Percentiles rank a stretch among this genome's conserved stretches.
These are phyloP conservation scores for Lipomyces japonicus DNA, from an alignment of 805 yeast genomes.

Conservation along the genomic window DNA sequence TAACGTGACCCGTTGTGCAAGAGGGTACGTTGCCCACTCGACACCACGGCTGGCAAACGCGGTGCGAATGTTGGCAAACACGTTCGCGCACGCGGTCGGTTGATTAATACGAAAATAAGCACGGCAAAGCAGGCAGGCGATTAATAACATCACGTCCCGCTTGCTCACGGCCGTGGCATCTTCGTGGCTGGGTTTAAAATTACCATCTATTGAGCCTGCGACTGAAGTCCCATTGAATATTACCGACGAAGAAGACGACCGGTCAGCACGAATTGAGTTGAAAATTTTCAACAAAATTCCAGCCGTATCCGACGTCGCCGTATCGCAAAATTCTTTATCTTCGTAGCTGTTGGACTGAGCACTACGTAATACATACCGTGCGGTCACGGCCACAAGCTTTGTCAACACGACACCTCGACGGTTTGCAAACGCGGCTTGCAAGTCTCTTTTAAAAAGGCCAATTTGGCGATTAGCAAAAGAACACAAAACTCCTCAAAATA, in stretches of 20 bases:
- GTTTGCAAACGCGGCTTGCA: conserved; percentile 40
- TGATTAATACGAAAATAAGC: conserved; percentile 33
- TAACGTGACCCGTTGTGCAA: conserved; percentile 52
- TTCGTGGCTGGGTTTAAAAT: no score
- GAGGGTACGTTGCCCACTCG: conserved; percentile 41
- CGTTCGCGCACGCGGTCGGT: conserved; percentile 41
- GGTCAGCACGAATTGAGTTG: conserved; percentile 55
- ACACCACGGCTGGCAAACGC: no score
- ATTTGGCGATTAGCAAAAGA: background rate
- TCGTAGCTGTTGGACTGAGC: conserved; percentile 24
- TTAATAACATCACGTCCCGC: conserved; percentile 49
- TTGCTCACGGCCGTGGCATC: conserved; percentile 34
- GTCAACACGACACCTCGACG: conserved; percentile 33
- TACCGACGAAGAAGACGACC: no score
- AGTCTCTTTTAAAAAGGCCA: conserved; percentile 29
- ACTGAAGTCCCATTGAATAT: background rate
- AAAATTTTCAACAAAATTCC: conserved; percentile 54
- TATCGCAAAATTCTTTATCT: conserved; percentile 39
- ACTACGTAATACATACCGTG: conserved; percentile 16
- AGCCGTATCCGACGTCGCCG: conserved; percentile 45
- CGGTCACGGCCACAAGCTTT: conserved; percentile 7
- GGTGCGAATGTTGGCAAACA: conserved; percentile 56
- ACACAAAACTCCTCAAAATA: no score
- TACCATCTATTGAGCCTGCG: background rate
- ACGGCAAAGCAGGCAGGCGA: conserved; percentile 54